These are phyloP conservation scores for Acanthamoeba pearcei DNA, from an alignment of 208 protist species.

Conservation along the genomic window DNA sequence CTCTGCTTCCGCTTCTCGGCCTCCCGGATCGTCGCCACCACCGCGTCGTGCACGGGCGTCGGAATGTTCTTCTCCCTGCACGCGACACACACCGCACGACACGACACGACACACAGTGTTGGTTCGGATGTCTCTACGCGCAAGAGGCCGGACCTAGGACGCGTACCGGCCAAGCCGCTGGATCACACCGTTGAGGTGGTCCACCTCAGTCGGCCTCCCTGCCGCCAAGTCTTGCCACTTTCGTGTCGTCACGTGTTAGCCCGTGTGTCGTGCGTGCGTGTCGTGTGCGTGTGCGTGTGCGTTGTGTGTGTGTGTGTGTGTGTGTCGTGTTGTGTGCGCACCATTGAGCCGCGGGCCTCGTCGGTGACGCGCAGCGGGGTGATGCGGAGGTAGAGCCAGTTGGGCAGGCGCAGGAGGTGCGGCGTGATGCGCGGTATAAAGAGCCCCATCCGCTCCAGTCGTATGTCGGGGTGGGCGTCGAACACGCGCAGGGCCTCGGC, in stretches of 20 bases:
- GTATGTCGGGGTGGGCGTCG: neutral
- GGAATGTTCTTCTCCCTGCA: neutral
- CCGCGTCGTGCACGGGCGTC: slow-evolving; percentile 6
- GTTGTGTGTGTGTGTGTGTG: no score
- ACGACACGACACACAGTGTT: no score
- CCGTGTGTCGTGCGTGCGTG: no score
- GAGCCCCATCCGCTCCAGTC: neutral
- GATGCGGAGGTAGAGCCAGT: slow-evolving; percentile 35
- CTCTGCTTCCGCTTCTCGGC: neutral
- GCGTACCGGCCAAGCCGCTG: neutral
- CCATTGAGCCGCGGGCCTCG: neutral
- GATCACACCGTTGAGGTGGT: slow-evolving; percentile 39
- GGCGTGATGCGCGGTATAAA: neutral
- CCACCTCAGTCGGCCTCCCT: neutral
- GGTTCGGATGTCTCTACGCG: no score
- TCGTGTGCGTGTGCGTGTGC: no score
- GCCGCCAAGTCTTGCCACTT: slow-evolving; percentile 34
- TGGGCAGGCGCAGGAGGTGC: neutral
- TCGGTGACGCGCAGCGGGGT: neutral
- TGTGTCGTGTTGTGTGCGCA: neutral
- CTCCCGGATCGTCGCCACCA: slow-evolving; percentile 8
- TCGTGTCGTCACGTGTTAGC: neutral
- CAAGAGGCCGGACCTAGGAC: neutral
- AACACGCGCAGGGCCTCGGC: slow-evolving; percentile 25
- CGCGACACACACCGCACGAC: neutral